phyloP scores from a whole-genome alignment of 345 rosid species.

The Gossypium raimondii region DNA sequence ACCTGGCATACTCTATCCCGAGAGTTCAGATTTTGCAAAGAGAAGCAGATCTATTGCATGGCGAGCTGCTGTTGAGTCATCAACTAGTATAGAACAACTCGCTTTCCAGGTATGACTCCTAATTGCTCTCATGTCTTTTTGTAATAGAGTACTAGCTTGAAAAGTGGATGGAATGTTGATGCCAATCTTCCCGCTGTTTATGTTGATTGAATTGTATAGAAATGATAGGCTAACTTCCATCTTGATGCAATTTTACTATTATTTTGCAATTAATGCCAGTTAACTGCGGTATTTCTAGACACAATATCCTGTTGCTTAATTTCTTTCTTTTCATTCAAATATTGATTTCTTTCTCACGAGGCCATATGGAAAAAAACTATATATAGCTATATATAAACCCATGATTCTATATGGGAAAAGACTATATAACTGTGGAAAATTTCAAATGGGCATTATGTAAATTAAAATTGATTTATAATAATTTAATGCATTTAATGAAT shows the following conservation, averaged over 20 bases:
- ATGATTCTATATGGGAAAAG: not conserved
- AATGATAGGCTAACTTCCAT: not conserved
- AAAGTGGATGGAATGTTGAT: not conserved
- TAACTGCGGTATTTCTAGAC: not conserved
- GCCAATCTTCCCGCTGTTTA: not conserved
- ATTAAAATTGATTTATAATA: not conserved
- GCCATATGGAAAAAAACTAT: not conserved
- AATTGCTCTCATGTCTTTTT: not conserved
- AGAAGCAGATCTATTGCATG: conserved; percentile 77
- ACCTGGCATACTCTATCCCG: conserved; percentile 77
- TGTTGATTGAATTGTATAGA: not conserved
- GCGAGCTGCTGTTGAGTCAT: conserved; percentile 92
- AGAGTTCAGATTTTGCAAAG: conserved; percentile 76
- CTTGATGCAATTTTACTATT: not conserved
- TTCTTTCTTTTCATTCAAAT: not conserved
- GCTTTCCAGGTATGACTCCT: conserved; percentile 63
- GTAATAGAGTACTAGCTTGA: not conserved
- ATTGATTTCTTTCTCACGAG: conserved; percentile 1
- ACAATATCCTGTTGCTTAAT: not conserved
- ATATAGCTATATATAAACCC: not conserved
- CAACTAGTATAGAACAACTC: conserved; percentile 69
- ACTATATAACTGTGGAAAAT: not conserved
- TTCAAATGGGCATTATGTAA: not conserved
- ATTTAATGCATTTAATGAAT: not conserved
- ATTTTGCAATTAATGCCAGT: not conserved